A percentile compares a stretch with the other conserved stretches of the same genome.
Evolutionary conservation across 768 basidiomycete genomes (phyloP).

Genomic region (Xerocomellus intermedius): DNA sequence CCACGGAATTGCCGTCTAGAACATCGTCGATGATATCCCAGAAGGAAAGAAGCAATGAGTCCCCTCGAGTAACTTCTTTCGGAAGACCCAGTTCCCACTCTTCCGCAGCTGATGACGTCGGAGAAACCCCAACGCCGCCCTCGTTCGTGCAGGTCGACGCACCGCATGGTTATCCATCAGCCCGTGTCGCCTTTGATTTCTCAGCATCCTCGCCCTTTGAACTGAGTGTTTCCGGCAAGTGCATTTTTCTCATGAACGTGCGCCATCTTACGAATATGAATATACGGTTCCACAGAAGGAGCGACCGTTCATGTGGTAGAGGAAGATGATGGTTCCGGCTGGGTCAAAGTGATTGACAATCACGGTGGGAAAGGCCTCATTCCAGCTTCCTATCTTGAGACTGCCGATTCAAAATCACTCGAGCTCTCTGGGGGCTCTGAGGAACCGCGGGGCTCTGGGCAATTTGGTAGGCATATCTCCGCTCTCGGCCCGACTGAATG

Average conservation of each 20-base stretch:
- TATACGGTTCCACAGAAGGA: conserved; percentile 49
- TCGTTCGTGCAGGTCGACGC: conserved; percentile 50
- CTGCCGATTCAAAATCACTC: conserved; percentile 29
- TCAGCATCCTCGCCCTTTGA: conserved; percentile 75
- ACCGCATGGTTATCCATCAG: conserved; percentile 43
- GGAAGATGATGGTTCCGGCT: conserved; percentile 82
- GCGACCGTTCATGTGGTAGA: conserved; percentile 64
- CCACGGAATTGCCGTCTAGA: conserved; percentile 28
- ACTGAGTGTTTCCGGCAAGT: conserved; percentile 60
- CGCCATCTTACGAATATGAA: conserved; percentile 6
- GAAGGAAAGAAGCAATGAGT: conserved; percentile 27
- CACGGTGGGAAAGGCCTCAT: conserved; percentile 68
- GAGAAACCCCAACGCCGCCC: conserved; percentile 48
- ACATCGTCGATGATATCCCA: conserved; percentile 35
- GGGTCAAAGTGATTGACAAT: conserved; percentile 71
- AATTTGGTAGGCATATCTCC: conserved; percentile 47
- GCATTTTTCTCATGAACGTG: conserved; percentile 8
- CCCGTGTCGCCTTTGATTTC: conserved; percentile 74
- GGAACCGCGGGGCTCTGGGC: conserved; percentile 37
- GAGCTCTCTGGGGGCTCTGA: conserved; percentile 12
- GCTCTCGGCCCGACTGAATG: conserved; percentile 1
- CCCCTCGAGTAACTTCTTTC: conserved; percentile 5
- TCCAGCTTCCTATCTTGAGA: conserved; percentile 77
- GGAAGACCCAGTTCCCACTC: conserved; percentile 6
- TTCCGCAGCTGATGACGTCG: conserved; percentile 4